Conservation (phyloP, 192 early-diverging fungal species). For the Backusella luteola region DNA sequence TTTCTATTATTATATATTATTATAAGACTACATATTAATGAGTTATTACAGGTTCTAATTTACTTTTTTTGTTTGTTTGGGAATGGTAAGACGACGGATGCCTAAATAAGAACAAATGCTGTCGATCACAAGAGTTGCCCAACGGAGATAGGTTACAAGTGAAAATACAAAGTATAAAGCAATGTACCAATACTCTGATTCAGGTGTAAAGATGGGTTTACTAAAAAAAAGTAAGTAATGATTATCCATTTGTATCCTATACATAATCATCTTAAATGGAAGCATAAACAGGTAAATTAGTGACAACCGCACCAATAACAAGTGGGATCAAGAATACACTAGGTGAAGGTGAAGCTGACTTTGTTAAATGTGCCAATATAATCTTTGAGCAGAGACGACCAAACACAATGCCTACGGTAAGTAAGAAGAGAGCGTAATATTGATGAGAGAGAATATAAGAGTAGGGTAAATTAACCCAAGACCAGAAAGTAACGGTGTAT, state of each 20-base stretch:
- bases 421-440: constrained; percentile 70
- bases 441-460: constrained; percentile 65
- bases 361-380: constrained; percentile 86
- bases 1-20: not conserved
- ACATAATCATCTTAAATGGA: constrained; percentile 36
- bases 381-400: constrained; percentile 88
- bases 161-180: constrained; percentile 71
- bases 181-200: constrained; percentile 69
- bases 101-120: constrained; percentile 83
- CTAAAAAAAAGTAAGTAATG: constrained; percentile 37
- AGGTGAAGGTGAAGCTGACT: constrained; percentile 78
- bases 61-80: constrained; percentile 28
- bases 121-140: constrained; percentile 82
- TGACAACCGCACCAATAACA: constrained; percentile 66
- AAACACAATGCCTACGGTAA: constrained; percentile 78
- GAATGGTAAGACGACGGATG: constrained; percentile 84
- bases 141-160: constrained; percentile 77
- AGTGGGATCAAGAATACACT: constrained; percentile 77
- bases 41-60: not conserved
- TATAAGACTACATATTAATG: not conserved
- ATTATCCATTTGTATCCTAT: too few species aligned
- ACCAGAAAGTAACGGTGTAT: constrained; percentile 59
- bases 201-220: constrained; percentile 61
- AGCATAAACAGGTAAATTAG: constrained; percentile 54
- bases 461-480: constrained; percentile 69